Percentiles rank a stretch among this genome's conserved stretches.
Evolutionary conservation across 1,139 yeast species (phyloP).

Genomic region (Magnusiomyces sp.): DNA sequence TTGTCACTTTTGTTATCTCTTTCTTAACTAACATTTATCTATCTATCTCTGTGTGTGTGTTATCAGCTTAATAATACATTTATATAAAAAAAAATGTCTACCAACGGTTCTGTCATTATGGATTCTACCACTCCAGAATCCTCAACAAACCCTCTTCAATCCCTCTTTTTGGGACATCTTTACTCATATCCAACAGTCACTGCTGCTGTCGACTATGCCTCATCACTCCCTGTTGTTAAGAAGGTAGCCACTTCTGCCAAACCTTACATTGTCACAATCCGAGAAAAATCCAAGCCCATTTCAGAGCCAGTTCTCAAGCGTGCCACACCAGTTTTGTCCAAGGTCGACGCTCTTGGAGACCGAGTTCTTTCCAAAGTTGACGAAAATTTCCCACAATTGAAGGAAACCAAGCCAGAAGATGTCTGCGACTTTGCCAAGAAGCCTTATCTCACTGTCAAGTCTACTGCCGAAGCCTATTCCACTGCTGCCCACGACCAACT

Average conservation of each 20-base stretch:
- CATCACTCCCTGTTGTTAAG: conserved; percentile 53
- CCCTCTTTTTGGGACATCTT: conserved; percentile 34
- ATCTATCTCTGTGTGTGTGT: conserved; percentile 1
- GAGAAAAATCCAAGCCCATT: conserved; percentile 27
- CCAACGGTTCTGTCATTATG: conserved; percentile 6
- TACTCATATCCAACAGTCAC: conserved; percentile 50
- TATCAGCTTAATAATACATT: not conserved
- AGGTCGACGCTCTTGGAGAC: conserved; percentile 34
- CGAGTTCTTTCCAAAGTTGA: conserved; percentile 29
- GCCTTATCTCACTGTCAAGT: conserved; percentile 28
- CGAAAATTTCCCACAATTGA: conserved; percentile 29
- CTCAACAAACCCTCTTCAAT: conserved; percentile 9
- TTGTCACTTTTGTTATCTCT: not conserved
- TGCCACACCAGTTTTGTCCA: conserved; percentile 26
- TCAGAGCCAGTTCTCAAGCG: conserved; percentile 29
- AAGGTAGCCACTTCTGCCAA: conserved; percentile 52
- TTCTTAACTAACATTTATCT: not conserved
- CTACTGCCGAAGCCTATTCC: conserved; percentile 23
- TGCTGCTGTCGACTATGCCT: conserved; percentile 50
- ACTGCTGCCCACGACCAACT: conserved; percentile 27
- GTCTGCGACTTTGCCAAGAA: conserved; percentile 27
- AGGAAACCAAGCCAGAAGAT: conserved; percentile 31
- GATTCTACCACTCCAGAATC: not conserved
- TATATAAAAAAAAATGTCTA: conserved; percentile 3
- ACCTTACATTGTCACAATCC: conserved; percentile 41